Evolutionary conservation across 257 asterid genomes (phyloP).

Genomic region (Nicotiana attenuata): DNA sequence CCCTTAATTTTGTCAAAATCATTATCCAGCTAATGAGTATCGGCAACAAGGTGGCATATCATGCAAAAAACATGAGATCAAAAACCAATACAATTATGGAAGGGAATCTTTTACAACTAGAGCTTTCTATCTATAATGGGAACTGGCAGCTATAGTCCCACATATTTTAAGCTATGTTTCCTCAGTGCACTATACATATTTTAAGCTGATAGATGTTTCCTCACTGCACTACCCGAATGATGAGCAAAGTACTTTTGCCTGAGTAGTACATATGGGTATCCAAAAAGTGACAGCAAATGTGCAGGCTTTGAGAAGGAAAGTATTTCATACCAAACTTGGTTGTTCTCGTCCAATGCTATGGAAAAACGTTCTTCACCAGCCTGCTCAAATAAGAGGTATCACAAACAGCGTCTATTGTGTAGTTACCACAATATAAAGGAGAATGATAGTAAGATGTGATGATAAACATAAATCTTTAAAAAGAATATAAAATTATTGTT

Average conservation of each 20-base stretch:
- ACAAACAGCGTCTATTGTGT: background rate
- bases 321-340: conserved; percentile 91
- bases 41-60: background rate
- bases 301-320: conserved; percentile 88
- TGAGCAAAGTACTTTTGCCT: conserved; percentile 79
- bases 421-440: conserved; percentile 4
- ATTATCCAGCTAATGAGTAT: background rate
- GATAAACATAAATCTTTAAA: background rate
- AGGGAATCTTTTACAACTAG: background rate
- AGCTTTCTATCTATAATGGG: background rate
- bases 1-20: background rate
- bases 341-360: conserved; percentile 74
- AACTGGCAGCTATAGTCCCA: background rate
- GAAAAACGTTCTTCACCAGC: conserved; percentile 99
- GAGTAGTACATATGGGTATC: conserved; percentile 75
- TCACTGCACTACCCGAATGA: conserved; percentile 62
- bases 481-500: background rate
- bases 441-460: background rate
- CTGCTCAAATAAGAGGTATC: conserved; percentile 32
- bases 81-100: background rate
- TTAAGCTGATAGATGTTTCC: conserved; percentile 48
- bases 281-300: conserved; percentile 52
- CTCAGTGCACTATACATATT: background rate
- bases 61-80: background rate
- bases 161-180: background rate